Evolutionary conservation across 208 protist species (phyloP), one percentile per base, ranked within the genome.

Genomic region (Zelonia costaricensis): DNA sequence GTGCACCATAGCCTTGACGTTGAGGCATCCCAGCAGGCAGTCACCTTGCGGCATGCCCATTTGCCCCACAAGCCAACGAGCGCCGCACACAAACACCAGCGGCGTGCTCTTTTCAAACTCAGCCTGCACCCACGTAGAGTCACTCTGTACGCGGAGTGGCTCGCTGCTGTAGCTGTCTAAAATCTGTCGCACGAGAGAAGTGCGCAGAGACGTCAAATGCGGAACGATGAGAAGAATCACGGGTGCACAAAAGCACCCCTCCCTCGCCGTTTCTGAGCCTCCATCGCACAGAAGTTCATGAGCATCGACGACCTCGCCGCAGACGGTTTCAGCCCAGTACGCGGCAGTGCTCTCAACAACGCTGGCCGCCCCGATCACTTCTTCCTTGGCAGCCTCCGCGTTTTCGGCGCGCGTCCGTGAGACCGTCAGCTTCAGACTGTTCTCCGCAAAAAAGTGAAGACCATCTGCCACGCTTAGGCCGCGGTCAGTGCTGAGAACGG

Each of bases 81-180:
- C 56, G 9, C 78, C 81, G 64, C 68, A 85, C 0, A 85, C 40
- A 39, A 88, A 64, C 36, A 82, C 80, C 43, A 93, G 52, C 28
- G 80, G 83, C 1, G 59, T 53, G 12, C 18, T 40, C 46, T 69
- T 53, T 15, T 39, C 23, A 30, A 83, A 28, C 39, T 53, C 43
- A 2, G 55, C 55, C 5, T 40, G 4, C 6, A 43, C 59, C 58
- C 76, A 69, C 15, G 53, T 44, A 25, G 30, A 27, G 1, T 76
- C 63, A 39, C 56, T 68, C 40, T 60, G 69, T 25, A 85, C 65
- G 56, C 60, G 55, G 36, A 89, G 66, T 36, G 82, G 78, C 49
- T 76, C 63, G 20, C 63, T 79, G 52, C 73, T 82, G 62, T 88
- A 88, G 67, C 81, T 84, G 54, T 88, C 81, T 27, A 65, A 63